These are phyloP conservation scores for Pythium periplocum DNA, from an alignment of 352 stramenopile genomes.

Conservation along the genomic window DNA sequence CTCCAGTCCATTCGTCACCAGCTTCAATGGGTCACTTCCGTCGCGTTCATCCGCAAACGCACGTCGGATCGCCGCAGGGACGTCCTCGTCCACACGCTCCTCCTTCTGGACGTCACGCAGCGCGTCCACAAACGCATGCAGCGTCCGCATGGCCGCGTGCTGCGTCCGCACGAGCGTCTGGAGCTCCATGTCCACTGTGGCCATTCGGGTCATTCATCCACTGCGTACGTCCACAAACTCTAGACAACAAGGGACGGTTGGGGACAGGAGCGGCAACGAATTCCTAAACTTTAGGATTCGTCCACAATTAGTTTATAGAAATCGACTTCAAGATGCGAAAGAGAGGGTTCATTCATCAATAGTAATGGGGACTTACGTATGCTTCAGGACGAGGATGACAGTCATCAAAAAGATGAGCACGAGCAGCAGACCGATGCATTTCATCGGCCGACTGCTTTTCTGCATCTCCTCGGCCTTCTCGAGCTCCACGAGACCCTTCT, in stretches of 20 bases:
- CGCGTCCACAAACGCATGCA: slow-evolving; percentile 66
- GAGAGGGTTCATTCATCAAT: too few species aligned
- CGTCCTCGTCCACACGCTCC: slow-evolving; percentile 12
- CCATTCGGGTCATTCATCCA: too few species aligned
- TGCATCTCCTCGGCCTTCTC: slow-evolving; percentile 98
- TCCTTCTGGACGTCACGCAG: slow-evolving; percentile 45
- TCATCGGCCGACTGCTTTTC: slow-evolving; percentile 96
- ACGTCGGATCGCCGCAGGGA: slow-evolving; percentile 29
- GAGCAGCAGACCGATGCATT: slow-evolving; percentile 91
- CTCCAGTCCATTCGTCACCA: slow-evolving; percentile 4
- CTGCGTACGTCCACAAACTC: too few species aligned
- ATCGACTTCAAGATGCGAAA: too few species aligned
- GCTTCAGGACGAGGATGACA: slow-evolving; percentile 88
- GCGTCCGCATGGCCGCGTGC: slow-evolving; percentile 40
- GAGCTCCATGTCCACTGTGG: too few species aligned
- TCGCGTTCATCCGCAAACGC: slow-evolving; percentile 15
- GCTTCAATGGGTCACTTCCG: slow-evolving; percentile 4
- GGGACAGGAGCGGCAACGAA: too few species aligned
- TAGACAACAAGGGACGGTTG: too few species aligned
- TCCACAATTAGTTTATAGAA: too few species aligned
- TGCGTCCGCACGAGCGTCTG: slow-evolving; percentile 34
- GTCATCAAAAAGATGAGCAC: slow-evolving; percentile 93
- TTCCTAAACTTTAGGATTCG: too few species aligned
- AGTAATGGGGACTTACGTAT: slow-evolving; percentile 42
- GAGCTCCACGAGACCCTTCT: slow-evolving; percentile 97